A percentile compares a stretch with the other conserved stretches of the same genome.
Conservation (phyloP, 495 filamentous ascomycete species). For the Xylaria longipes region DNA sequence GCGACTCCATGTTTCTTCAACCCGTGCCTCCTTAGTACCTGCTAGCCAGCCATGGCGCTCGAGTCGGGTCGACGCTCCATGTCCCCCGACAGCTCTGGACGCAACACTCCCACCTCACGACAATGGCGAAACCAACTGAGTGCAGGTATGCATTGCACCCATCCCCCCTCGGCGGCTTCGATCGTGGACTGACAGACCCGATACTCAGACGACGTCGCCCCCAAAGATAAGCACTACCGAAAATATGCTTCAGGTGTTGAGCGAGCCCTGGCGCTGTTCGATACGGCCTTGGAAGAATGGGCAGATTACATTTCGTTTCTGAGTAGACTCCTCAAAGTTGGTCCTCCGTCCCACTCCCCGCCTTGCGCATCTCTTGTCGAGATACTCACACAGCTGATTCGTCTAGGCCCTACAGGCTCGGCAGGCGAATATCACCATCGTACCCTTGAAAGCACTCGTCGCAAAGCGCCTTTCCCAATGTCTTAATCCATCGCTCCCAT, state of each 20-base stretch:
- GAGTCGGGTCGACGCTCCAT: conserved; percentile 71
- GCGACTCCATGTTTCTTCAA: conserved; percentile 39
- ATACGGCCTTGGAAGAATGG: conserved; percentile 95
- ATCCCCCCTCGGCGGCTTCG: neutral
- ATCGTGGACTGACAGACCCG: conserved; percentile 26
- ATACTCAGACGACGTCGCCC: conserved; percentile 65
- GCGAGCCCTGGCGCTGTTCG: conserved; percentile 86
- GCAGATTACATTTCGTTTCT: conserved; percentile 99
- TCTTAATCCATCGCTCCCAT: conserved; percentile 88
- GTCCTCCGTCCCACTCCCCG: conserved; percentile 6
- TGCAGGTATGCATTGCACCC: conserved; percentile 44
- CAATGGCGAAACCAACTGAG: conserved; percentile 63
- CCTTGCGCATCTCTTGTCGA: conserved; percentile 8
- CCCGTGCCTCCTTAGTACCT: conserved; percentile 37
- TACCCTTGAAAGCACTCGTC: conserved; percentile 84
- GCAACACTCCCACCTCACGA: conserved; percentile 70
- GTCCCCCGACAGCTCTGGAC: conserved; percentile 79
- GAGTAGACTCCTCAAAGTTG: conserved; percentile 86
- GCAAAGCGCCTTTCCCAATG: conserved; percentile 94
- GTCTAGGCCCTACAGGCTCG: conserved; percentile 85
- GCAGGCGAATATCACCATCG: conserved; percentile 69
- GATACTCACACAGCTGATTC: conserved; percentile 27
- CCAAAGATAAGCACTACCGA: conserved; percentile 89
- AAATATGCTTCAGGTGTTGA: conserved; percentile 90
- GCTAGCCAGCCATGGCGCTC: conserved; percentile 66